Evolutionary conservation across 2,329 filamentous ascomycete species (phyloP), one percentile per base, ranked within the genome.

Genomic region (Fusarium tanahbumbuense): DNA sequence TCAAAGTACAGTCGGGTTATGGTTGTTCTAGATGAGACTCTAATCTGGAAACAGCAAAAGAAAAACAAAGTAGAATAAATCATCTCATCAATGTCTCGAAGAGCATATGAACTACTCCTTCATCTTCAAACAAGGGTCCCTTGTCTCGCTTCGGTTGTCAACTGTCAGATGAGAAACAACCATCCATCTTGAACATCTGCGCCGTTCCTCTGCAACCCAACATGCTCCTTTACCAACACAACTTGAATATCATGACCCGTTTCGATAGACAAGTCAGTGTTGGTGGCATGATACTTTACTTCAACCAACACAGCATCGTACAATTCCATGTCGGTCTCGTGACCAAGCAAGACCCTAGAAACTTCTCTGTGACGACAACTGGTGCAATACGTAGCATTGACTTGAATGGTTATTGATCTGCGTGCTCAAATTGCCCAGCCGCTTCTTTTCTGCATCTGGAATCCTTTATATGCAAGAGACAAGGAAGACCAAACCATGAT

Each of bases 91-190:
- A 47, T 23, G 20, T 18, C 34, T 32, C 27, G 20, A 34, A 23
- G n/a, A 45, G 18, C 23, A 59, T 30, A 30, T 59, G 12, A n/a
- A 42, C 20, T 30, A 53, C 40, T 41, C 23, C n/a, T 44, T 5
- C 11, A 30, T 47, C 27, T 37, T 48, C n/a, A 30, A 20, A 40
- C 60, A 60, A 60, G 63, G 61, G 30, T 15, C 56, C 63, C 55
- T 61, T 61, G 63, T 70, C 60, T 66, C 41, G 42, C 30, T 47
- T 52, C 47, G 34, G 41, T 48, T 20, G 37, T 68, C 63, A 56
- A 66, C 42, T 62, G 53, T 41, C 60, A 69, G 54, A 44, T 53
- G 61, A 46, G 48, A 25, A 23, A 28, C 32, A 55, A n/a, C 46
- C 47, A 56, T 32, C 47, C 47, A 37, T 37, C 34, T 37, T 37